phyloP scores from a whole-genome alignment of 2,329 filamentous ascomycete species.

The Neofusicoccum parvum region DNA sequence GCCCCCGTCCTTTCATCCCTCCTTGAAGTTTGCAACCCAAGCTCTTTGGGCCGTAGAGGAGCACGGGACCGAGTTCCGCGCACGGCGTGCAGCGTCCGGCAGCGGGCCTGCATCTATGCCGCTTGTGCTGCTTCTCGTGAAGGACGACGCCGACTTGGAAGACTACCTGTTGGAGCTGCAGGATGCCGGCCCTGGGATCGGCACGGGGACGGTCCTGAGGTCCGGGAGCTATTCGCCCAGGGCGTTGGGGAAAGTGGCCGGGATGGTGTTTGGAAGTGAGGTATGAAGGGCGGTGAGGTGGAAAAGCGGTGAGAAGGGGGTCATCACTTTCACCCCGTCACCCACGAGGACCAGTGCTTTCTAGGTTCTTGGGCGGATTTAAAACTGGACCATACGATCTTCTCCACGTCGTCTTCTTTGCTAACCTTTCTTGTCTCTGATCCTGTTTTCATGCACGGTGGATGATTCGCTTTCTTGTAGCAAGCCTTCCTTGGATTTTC shows the following conservation, averaged over 20 bases:
- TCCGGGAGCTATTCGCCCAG: neutral
- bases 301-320: neutral
- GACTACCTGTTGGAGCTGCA: neutral
- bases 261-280: neutral
- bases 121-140: conserved; percentile 5
- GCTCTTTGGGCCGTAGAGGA: neutral
- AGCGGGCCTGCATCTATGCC: neutral
- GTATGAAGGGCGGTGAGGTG: neutral
- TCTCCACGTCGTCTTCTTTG: neutral
- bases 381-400: neutral
- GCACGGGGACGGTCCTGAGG: neutral
- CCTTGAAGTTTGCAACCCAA: neutral
- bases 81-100: too few species aligned
- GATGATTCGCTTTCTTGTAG: neutral
- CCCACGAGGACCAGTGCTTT: neutral
- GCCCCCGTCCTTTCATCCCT: neutral
- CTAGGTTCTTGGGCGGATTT: neutral
- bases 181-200: neutral
- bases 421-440: neutral
- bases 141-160: neutral
- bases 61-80: too few species aligned
- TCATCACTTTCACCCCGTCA: too few species aligned
- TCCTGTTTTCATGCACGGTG: neutral
- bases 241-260: neutral
- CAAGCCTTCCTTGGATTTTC: neutral